phyloP scores from a whole-genome alignment of 352 stramenopile genomes.

The Halophytophthora polymorphica region DNA sequence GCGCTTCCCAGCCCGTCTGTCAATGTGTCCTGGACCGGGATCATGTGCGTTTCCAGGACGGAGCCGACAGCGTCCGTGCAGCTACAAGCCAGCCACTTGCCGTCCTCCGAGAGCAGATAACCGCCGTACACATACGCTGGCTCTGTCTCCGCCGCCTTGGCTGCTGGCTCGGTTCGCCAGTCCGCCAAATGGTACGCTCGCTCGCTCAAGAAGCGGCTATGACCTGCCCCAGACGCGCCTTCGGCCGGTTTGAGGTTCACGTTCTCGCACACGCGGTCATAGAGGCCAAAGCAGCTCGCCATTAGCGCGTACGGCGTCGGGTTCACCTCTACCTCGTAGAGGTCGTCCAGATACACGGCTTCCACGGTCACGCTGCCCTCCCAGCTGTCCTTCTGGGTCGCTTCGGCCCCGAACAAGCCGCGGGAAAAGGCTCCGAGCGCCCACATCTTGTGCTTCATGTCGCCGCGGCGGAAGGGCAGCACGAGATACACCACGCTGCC shows the following conservation, averaged over 20 bases:
- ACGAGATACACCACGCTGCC: conserved; percentile 74
- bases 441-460: conserved; percentile 78
- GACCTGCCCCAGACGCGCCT: conserved; percentile 2
- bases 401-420: conserved; percentile 48
- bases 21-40: conserved; percentile 26
- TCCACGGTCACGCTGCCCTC: conserved; percentile 61
- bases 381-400: conserved; percentile 28
- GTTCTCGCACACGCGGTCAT: conserved; percentile 64
- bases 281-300: conserved; percentile 58
- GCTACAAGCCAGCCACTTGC: conserved; percentile 55
- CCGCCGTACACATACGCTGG: conserved; percentile 41
- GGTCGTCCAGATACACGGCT: conserved; percentile 66
- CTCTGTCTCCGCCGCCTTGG: conserved; percentile 10
- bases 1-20: conserved; percentile 26
- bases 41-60: conserved; percentile 50
- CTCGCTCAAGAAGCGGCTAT: conserved; percentile 50
- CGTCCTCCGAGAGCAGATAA: conserved; percentile 52
- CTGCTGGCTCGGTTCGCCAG: conserved; percentile 13
- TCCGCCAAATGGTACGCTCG: conserved; percentile 62
- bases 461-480: conserved; percentile 51
- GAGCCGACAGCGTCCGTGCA: conserved; percentile 60
- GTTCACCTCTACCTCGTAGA: conserved; percentile 65
- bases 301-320: conserved; percentile 55
- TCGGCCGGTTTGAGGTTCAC: conserved; percentile 47
- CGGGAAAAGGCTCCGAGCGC: conserved; percentile 54